These are phyloP conservation scores for Saccharomyces jurei DNA, from an alignment of 805 yeast species.

Conservation along the genomic window DNA sequence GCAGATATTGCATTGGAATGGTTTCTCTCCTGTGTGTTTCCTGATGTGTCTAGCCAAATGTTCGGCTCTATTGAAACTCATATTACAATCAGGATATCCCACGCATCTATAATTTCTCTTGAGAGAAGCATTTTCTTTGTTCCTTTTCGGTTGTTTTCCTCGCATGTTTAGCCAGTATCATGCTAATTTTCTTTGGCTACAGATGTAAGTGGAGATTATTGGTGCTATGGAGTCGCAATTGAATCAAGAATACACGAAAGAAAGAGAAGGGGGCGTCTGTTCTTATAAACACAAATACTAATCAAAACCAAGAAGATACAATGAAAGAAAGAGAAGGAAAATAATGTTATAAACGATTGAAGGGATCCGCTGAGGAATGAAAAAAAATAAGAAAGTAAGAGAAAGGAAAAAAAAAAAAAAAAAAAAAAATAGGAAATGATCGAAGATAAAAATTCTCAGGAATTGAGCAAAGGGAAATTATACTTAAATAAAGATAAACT, in stretches of 20 bases:
- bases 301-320: neutral
- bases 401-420: neutral
- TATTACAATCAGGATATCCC: slow-evolving; percentile 77
- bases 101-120: slow-evolving; percentile 67
- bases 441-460: neutral
- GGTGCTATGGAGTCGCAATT: neutral
- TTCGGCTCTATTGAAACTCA: slow-evolving; percentile 87
- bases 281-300: neutral
- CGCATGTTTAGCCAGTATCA: neutral
- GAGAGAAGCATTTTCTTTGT: neutral
- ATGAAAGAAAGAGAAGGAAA: neutral
- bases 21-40: slow-evolving; percentile 92
- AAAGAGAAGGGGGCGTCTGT: neutral
- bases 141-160: neutral
- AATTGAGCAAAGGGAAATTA: neutral
- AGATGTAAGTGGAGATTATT: neutral
- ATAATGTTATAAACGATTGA: neutral
- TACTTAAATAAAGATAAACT: neutral
- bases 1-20: slow-evolving; percentile 81
- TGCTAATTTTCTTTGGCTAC: neutral
- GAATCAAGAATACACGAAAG: neutral
- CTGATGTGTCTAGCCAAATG: slow-evolving; percentile 88
- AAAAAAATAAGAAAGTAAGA: neutral
- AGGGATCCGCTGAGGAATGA: neutral
- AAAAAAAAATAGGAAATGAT: neutral